A percentile compares a stretch with the other conserved stretches of the same genome.
Evolutionary conservation across 2,329 filamentous ascomycete species (phyloP).

Genomic region (Microthyrium microscopicum): DNA sequence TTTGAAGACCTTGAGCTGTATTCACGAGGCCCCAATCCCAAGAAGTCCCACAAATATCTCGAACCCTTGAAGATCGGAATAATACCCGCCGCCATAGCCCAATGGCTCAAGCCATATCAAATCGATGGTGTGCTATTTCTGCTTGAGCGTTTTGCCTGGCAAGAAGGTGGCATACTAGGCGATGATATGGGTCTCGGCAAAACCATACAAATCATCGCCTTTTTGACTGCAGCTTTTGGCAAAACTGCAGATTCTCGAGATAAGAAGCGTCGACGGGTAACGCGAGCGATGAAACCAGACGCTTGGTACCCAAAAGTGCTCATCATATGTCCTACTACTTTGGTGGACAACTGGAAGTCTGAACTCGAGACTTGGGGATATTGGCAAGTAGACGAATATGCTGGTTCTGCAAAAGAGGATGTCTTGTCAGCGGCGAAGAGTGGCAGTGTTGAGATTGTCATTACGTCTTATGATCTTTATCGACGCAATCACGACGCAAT

Average conservation of each 20-base stretch:
- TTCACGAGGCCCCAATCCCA: conserved; percentile 62
- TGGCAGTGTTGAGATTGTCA: conserved; percentile 73
- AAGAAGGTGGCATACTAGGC: conserved; percentile 76
- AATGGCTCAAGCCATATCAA: conserved; percentile 86
- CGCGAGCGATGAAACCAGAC: conserved; percentile 41
- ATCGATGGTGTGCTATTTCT: conserved; percentile 71
- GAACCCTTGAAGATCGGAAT: no score
- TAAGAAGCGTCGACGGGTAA: conserved; percentile 70
- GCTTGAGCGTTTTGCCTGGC: conserved; percentile 77
- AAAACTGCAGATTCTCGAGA: conserved; percentile 86
- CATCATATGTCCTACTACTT: conserved; percentile 72
- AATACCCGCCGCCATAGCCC: conserved; percentile 77
- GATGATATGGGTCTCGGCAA: conserved; percentile 98
- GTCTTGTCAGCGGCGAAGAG: conserved; percentile 55
- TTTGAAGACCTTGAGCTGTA: conserved; percentile 64
- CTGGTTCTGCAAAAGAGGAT: conserved; percentile 52
- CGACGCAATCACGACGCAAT: conserved; percentile 55
- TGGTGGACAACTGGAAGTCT: conserved; percentile 82
- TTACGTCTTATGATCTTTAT: conserved; percentile 90
- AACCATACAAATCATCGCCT: conserved; percentile 89
- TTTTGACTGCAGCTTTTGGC: conserved; percentile 79
- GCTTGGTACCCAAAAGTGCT: conserved; percentile 72
- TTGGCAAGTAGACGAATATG: conserved; percentile 78
- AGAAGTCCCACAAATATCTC: no score
- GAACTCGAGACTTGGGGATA: conserved; percentile 86